These are phyloP conservation scores for Gossypium thurberi DNA, from an alignment of 345 rosid species.

Conservation along the genomic window DNA sequence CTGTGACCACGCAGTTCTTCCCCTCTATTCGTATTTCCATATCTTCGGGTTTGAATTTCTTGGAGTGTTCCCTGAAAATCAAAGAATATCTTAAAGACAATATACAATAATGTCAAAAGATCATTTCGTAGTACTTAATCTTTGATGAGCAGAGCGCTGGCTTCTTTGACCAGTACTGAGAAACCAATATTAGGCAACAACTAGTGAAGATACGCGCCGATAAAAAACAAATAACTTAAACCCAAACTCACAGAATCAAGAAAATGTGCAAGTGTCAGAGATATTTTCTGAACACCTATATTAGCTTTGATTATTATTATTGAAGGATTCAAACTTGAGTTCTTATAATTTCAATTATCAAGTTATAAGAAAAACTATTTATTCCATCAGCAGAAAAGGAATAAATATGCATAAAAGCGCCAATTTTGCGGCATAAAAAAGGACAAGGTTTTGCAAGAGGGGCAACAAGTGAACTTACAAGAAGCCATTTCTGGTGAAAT, in stretches of 20 bases:
- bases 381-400: background rate
- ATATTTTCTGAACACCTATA: background rate
- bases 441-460: background rate
- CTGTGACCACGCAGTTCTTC: constrained; percentile 81
- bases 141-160: background rate
- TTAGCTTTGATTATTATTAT: background rate
- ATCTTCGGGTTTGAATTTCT: constrained; percentile 65
- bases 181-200: background rate
- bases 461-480: constrained; percentile 36
- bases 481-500: constrained; percentile 79
- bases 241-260: background rate
- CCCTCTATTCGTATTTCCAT: constrained; percentile 54
- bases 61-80: constrained; percentile 55
- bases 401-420: background rate
- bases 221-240: background rate
- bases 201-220: background rate
- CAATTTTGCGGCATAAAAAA: no score
- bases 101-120: background rate
- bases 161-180: background rate
- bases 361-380: background rate
- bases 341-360: background rate
- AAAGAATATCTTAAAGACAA: constrained; percentile 1
- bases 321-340: background rate
- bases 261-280: background rate
- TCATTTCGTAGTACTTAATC: background rate